Base-by-base conservation (phyloP, 345 rosid genomes). In the Populus pruinosa region DNA sequence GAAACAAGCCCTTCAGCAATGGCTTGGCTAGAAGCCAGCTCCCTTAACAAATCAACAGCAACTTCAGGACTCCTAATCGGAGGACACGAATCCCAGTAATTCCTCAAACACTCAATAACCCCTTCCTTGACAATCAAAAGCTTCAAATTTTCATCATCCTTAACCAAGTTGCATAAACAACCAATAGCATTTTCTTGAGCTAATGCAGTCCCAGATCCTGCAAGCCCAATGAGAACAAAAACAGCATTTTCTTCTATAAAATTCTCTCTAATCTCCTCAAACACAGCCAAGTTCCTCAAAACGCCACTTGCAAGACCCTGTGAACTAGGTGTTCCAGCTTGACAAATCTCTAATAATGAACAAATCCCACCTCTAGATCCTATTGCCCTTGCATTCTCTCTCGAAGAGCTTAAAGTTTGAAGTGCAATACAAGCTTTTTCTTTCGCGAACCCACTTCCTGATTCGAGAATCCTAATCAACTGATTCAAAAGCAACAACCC, bases 341-440 rank as follows among this genome's bases (percentile, higher is more conserved):
- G 89, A 78, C 99, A 95, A 82, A 92, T 93, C 74, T 93, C 93
- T 61, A 95, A 73, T 0, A 95, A 83, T 35, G 98, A 89, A 11
- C 92, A 91, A 85, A 95, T 85, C 50, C 97, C 98, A 55, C 99
- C 97, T 85, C 99, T 86, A 17, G 87, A 91, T 23, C 96, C 97
- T 23, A 95, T 88, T 0, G 94, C 90, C 77, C 98, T 89, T 0
- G 93, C 97, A 76, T 91, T 91, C 72, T 93, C 99, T 76, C 86
- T 93, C 0, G 97, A 90, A 29, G 83, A 74, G 76, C 89, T 92
- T 29, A 95, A 74, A 20, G 92, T 89, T 81, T 86, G 96, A 47
- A 95, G 86, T 44, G 97, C 93, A 39, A 91, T n/a, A 76, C 98
- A 95, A 38, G 98, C 96, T 50, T 90, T 92, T 81, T 92, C 97